Conservation (phyloP, 2,329 filamentous ascomycete genomes). For the Aphanocladium album region DNA sequence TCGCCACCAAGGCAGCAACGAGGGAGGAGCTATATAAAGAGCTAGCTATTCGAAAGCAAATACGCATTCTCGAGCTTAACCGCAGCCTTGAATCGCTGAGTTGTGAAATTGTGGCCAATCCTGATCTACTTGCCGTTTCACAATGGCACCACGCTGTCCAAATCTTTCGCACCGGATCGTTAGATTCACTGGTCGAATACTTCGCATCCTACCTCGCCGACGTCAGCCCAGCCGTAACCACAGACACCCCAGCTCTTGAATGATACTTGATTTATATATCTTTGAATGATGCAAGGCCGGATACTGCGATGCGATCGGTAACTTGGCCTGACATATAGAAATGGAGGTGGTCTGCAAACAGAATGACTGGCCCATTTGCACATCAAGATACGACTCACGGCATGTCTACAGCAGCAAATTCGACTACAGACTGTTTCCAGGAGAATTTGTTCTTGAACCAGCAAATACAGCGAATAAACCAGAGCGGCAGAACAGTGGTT, state of each 20-base stretch:
- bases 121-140: neutral
- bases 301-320: neutral
- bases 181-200: neutral
- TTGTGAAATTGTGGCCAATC: neutral
- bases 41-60: neutral
- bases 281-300: neutral
- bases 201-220: neutral
- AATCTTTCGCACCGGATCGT: neutral
- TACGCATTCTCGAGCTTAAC: neutral
- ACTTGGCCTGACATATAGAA: neutral
- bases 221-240: neutral
- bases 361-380: neutral
- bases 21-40: neutral
- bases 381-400: neutral
- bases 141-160: slow-evolving; percentile 1
- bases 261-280: neutral
- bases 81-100: neutral
- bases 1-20: neutral
- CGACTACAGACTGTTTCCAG: neutral
- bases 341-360: neutral
- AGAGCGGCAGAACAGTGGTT: too few species aligned
- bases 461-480: too few species aligned
- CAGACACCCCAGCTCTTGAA: neutral
- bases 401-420: neutral
- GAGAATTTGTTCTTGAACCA: too few species aligned